These are phyloP conservation scores for Metarhizium rileyi DNA, from an alignment of 2,329 filamentous ascomycete genomes.

Conservation along the genomic window DNA sequence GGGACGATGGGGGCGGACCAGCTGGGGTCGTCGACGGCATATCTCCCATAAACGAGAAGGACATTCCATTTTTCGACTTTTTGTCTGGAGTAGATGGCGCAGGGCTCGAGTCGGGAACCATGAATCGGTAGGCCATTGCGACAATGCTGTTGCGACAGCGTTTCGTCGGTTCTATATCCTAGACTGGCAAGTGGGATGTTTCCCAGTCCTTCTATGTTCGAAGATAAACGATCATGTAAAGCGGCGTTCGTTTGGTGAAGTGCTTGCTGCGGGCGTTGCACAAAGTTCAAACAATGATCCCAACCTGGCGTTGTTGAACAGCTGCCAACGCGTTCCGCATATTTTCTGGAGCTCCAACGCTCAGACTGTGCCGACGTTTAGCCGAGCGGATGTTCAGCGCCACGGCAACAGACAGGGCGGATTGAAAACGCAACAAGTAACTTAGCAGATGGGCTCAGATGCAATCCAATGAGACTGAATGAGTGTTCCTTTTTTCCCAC, in stretches of 20 bases:
- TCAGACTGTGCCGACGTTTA: background rate
- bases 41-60: conserved; percentile 30
- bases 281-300: background rate
- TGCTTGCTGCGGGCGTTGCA: background rate
- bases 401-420: background rate
- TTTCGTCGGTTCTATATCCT: background rate
- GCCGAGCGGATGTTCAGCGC: background rate
- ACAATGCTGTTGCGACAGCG: conserved; percentile 1
- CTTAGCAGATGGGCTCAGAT: no score
- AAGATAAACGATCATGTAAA: background rate
- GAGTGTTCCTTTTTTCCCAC: no score
- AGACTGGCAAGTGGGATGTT: background rate
- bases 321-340: background rate
- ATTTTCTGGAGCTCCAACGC: background rate
- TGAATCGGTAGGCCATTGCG: conserved; percentile 32
- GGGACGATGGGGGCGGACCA: conserved; percentile 40
- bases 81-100: conserved; percentile 42
- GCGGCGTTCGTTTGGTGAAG: background rate
- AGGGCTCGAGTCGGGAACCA: conserved; percentile 33
- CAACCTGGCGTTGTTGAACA: background rate
- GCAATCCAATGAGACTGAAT: no score
- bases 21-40: conserved; percentile 44
- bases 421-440: background rate
- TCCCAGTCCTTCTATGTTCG: background rate
- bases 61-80: conserved; percentile 21